Base-by-base conservation (phyloP, 805 yeast species). In the Teunomyces tritomae region DNA sequence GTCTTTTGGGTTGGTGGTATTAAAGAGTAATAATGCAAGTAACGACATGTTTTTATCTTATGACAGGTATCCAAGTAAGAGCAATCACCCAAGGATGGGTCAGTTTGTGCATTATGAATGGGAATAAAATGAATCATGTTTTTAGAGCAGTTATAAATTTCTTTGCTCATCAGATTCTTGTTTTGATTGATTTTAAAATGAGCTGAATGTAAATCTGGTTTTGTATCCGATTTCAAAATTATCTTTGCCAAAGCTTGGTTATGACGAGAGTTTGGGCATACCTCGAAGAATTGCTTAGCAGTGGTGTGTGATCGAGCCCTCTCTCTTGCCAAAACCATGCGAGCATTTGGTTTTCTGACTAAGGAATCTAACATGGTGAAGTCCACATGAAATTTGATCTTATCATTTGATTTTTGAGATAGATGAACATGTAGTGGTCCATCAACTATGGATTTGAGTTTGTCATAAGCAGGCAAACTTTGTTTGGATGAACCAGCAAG, bases 31-130 rank as follows among this genome's bases (percentile, higher is more conserved):
- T 91, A 91, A 65, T 91, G 98, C 32, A 89, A 74, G 61, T 87
- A 91, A 20, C 94, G 73, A 64, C 97, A 91, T 8, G 82, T 72
- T 50, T 80, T 81, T 62, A 88, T 77, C 65, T 89, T 89, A 68
- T 88, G 97, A 61, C 98, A 91, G 0, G 97, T 90, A 61, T 91
- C 97, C 49, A 91, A 74, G 61, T 91, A 91, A 8, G 97, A 90
- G 62, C 98, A 91, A 64, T 91, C 97, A 0, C 97, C 97, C 6
- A 89, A 63, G 13, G 75, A 67, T 2, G 68, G 46, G 57, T 92
- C 97, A 0, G 97, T 89, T 48, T 80, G 83, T n/a, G 33, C 54
- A 45, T 57, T 60, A 20, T 61, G 48, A 4, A 67, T 54, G 1
- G 72, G 71, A 16, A 69, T 49, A 44, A 48, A 62, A 49, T 69